Conservation (phyloP, 1,284 basidiomycete species). For the Rugosomyces carneus region DNA sequence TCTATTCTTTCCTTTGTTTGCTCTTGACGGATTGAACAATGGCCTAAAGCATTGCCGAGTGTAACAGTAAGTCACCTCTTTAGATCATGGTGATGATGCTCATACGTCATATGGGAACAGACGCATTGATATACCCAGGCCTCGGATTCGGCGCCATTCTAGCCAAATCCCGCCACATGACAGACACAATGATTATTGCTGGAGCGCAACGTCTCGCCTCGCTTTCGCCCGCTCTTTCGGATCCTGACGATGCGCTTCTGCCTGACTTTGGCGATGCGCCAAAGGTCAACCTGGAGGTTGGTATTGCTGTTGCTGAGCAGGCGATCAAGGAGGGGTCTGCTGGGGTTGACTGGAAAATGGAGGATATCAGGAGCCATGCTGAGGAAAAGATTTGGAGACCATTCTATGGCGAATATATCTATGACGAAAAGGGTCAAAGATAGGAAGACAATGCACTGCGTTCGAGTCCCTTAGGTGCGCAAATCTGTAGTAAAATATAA, state of each 20-base stretch:
- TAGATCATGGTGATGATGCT: too few species aligned
- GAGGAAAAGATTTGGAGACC: constrained; percentile 53
- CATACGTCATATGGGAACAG: constrained; percentile 21
- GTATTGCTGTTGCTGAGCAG: constrained; percentile 71
- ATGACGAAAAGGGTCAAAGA: constrained; percentile 47
- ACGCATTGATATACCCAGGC: constrained; percentile 77
- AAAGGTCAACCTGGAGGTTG: constrained; percentile 71
- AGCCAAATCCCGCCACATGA: constrained; percentile 54
- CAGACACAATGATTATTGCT: constrained; percentile 76
- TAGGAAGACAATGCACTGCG: constrained; percentile 1
- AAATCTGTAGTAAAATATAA: too few species aligned
- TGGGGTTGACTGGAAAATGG: constrained; percentile 44
- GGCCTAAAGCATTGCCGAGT: constrained; percentile 54
- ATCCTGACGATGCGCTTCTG: constrained; percentile 62
- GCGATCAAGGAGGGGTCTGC: constrained; percentile 70
- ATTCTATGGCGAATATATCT: constrained; percentile 57
- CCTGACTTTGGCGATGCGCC: constrained; percentile 69
- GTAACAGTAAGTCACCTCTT: constrained; percentile 66
- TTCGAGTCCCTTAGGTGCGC: too few species aligned
- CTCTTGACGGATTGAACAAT: background rate
- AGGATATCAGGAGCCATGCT: constrained; percentile 47
- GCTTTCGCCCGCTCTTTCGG: constrained; percentile 67
- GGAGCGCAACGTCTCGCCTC: constrained; percentile 66
- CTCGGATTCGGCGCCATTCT: constrained; percentile 72
- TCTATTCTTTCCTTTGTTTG: background rate